A percentile compares a stretch with the other conserved stretches of the same genome.
Evolutionary conservation across 1,139 yeast species (phyloP).

Genomic region (Saccharomyces hybrid): DNA sequence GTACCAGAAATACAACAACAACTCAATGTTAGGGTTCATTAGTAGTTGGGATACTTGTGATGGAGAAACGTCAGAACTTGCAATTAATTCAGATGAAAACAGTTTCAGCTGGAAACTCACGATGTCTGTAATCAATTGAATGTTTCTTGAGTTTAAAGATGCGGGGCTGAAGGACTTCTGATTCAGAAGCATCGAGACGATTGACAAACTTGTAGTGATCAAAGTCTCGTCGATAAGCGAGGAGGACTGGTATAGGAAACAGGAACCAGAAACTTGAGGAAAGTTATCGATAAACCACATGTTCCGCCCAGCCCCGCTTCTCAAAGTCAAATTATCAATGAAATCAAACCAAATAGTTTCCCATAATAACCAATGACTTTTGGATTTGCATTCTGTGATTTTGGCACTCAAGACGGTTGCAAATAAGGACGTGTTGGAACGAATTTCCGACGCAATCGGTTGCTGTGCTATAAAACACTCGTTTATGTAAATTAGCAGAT

Average conservation of each 20-base stretch:
- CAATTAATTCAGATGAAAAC: slow-evolving; percentile 2
- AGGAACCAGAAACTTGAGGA: background rate
- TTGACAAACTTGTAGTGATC: slow-evolving; percentile 3
- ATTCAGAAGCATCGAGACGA: slow-evolving; percentile 15
- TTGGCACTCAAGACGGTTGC: background rate
- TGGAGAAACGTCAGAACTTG: background rate
- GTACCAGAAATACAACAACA: background rate
- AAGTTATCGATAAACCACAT: slow-evolving; percentile 12
- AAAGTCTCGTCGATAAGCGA: background rate
- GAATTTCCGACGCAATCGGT: background rate
- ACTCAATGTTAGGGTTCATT: background rate
- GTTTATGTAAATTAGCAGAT: background rate
- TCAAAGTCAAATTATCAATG: slow-evolving; percentile 9
- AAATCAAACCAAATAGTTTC: slow-evolving; percentile 26
- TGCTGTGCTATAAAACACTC: background rate
- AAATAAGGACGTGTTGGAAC: background rate
- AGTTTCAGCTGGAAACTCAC: slow-evolving; percentile 3
- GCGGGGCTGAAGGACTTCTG: slow-evolving; percentile 4
- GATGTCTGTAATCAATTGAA: slow-evolving; percentile 4
- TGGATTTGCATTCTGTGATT: slow-evolving; percentile 4
- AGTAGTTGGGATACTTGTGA: background rate
- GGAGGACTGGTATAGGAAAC: background rate
- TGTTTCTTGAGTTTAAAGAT: background rate
- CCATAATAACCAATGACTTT: slow-evolving; percentile 21
- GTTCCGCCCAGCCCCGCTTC: slow-evolving; percentile 10